phyloP scores from a whole-genome alignment of 495 filamentous ascomycete genomes.

The Aspergillus sclerotioniger region DNA sequence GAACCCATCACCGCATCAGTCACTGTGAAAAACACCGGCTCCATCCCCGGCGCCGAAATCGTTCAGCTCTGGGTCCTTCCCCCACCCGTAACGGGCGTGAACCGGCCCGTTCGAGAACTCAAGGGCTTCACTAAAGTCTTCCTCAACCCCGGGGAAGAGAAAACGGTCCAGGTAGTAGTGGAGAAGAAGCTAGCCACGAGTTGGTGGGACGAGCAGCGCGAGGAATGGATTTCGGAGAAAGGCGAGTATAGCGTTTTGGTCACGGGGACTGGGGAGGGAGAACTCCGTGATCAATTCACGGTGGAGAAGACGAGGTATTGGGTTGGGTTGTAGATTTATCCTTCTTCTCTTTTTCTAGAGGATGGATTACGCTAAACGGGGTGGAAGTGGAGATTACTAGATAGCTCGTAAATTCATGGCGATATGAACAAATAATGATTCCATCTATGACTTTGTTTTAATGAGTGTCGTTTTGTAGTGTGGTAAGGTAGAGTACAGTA shows the following conservation, averaged over 20 bases:
- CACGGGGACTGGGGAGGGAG: slow-evolving; percentile 48
- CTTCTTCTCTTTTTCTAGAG: background rate
- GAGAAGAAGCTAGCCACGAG: slow-evolving; percentile 75
- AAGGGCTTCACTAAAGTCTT: slow-evolving; percentile 78
- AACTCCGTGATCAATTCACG: slow-evolving; percentile 45
- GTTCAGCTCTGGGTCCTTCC: slow-evolving; percentile 71
- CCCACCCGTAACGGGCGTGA: slow-evolving; percentile 53
- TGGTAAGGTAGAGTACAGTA: too few species aligned
- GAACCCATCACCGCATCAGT: slow-evolving; percentile 60
- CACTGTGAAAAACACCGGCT: slow-evolving; percentile 67
- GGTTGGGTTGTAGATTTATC: slow-evolving; percentile 36
- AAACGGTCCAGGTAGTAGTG: slow-evolving; percentile 60
- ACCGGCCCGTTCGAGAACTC: slow-evolving; percentile 72
- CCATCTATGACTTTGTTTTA: too few species aligned
- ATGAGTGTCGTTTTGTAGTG: too few species aligned
- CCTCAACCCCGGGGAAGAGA: slow-evolving; percentile 66
- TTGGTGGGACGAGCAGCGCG: slow-evolving; percentile 72
- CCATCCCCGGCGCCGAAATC: slow-evolving; percentile 65
- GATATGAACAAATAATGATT: too few species aligned
- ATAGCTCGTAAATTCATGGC: too few species aligned
- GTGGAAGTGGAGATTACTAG: too few species aligned
- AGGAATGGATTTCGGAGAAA: slow-evolving; percentile 75
- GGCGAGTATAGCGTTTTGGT: slow-evolving; percentile 68
- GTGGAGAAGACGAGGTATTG: slow-evolving; percentile 60
- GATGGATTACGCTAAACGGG: too few species aligned